These are phyloP conservation scores for Cladophialophora carrionii DNA, from an alignment of 2,329 filamentous ascomycete genomes.

Conservation along the genomic window DNA sequence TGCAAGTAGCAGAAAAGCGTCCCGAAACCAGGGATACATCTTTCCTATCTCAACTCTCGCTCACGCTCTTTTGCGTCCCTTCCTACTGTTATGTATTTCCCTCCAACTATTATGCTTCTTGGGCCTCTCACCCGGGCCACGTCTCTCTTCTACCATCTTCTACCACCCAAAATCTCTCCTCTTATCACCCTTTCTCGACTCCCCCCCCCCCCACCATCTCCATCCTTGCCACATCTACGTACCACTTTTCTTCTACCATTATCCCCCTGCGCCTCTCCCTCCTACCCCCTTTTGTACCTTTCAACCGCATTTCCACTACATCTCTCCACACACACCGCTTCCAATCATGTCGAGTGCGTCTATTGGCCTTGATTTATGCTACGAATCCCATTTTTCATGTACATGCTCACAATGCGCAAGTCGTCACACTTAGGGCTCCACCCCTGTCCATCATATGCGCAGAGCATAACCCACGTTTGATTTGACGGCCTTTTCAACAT, in stretches of 20 bases:
- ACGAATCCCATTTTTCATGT: background rate
- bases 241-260: background rate
- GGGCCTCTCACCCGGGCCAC: background rate
- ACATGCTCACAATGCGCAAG: background rate
- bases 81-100: background rate
- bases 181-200: background rate
- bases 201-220: background rate
- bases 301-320: background rate
- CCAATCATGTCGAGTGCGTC: background rate
- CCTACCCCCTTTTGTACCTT: conserved; percentile 17
- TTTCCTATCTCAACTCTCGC: background rate
- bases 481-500: background rate
- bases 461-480: background rate
- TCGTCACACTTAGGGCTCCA: background rate
- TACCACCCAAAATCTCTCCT: too few species aligned
- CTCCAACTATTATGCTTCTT: background rate
- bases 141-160: background rate
- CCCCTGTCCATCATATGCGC: background rate
- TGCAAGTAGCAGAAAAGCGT: background rate
- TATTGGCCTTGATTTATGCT: background rate
- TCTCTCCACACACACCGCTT: background rate
- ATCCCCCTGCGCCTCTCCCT: background rate
- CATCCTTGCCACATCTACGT: background rate
- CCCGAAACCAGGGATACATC: background rate
- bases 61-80: background rate